Conservation (phyloP, 495 filamentous ascomycete genomes). For the Lasiosphaeris hirsuta region DNA sequence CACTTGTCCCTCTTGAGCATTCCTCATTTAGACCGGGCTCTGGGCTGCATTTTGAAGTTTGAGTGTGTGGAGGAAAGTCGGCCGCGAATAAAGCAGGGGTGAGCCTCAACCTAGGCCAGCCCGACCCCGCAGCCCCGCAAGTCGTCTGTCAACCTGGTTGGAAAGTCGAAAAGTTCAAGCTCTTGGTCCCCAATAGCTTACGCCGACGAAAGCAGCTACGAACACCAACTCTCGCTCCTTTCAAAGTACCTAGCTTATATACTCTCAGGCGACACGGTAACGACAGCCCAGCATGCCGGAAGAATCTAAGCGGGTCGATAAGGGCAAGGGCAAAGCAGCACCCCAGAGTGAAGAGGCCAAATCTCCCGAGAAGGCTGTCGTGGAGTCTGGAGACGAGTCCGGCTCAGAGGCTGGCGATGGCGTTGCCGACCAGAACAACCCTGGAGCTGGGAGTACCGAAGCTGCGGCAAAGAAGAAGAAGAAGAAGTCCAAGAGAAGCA, state of each 20-base stretch:
- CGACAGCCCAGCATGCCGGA: conserved; percentile 41
- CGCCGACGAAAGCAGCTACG: background rate
- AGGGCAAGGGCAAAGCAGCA: conserved; percentile 14
- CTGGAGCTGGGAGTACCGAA: conserved; percentile 16
- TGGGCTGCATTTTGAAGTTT: no score
- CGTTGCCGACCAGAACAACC: conserved; percentile 12
- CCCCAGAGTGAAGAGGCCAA: conserved; percentile 25
- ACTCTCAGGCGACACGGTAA: background rate
- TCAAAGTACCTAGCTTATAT: no score
- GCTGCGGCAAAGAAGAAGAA: conserved; percentile 45
- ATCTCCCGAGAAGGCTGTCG: conserved; percentile 20
- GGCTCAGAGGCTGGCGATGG: conserved; percentile 31
- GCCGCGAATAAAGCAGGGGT: no score
- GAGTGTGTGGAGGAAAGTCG: no score
- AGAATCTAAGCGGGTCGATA: conserved; percentile 47
- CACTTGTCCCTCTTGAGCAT: no score
- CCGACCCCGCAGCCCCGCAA: no score
- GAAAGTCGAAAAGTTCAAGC: no score
- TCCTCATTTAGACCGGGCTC: no score
- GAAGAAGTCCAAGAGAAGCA: conserved; percentile 51
- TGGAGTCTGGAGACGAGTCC: conserved; percentile 40
- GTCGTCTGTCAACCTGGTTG: no score
- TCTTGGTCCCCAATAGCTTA: no score
- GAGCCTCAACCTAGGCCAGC: no score
- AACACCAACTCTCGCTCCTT: background rate